Evolutionary conservation across 768 basidiomycete species (phyloP), one percentile per base, ranked within the genome.

Genomic region (Termitomyces sp.): DNA sequence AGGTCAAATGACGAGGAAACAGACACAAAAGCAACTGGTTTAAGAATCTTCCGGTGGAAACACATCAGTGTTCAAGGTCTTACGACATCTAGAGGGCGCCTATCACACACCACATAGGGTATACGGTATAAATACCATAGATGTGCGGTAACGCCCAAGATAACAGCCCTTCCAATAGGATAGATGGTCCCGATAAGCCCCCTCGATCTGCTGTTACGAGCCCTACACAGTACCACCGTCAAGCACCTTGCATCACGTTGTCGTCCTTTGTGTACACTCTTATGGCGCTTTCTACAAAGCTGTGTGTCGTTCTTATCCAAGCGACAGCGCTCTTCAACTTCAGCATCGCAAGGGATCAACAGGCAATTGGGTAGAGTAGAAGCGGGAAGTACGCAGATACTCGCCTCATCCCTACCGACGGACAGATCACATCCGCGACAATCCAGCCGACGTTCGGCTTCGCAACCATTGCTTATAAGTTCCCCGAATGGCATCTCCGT

Each of bases 241-340:
- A 53, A 60, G 24, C 44, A n/a, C 14, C 31, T 60, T 44, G 10
- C 51, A 34, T 55, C 22, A 32, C 43, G 43, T 10, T 60, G n/a
- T 13, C 59, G 50, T 42, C 5, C 24, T 42, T 22, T 53, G 29
- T 46, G 50, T 44, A 41, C 6, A 26, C 10, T 53, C 10, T 2
- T 60, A 47, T 36, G 59, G 59, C 44, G 32, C 37, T 27, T 48
- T 24, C 24, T 20, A 9, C 54, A 36, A 29, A 24, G 43, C 8
- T 42, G 34, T 49, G 18, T 29, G 20, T 50, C 31, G 34, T 46
- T 18, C 16, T 24, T 31, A 14, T n/a, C 20, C 13, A 36, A n/a
- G 26, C 41, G 42, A 34, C 49, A 27, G 31, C 48, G 58, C 20
- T 37, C 53, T 46, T 32, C 13, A 6, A 27, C 37, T 22, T 7